Conservation (phyloP, 2,329 filamentous ascomycete species). For the Xylaria polymorpha region DNA sequence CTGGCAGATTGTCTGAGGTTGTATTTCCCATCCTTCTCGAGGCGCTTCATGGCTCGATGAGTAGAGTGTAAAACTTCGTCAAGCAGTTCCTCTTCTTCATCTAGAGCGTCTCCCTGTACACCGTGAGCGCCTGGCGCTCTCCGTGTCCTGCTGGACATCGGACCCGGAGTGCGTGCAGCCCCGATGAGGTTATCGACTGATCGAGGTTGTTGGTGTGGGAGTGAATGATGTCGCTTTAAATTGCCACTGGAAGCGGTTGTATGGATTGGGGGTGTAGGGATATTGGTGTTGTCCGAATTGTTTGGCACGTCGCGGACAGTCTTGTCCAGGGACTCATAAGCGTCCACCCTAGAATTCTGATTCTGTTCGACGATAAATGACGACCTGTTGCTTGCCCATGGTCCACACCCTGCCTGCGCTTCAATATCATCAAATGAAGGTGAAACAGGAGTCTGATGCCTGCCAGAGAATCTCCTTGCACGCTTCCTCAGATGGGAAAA, state of each 20-base stretch:
- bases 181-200: conserved; percentile 72
- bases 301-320: conserved; percentile 67
- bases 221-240: conserved; percentile 73
- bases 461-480: conserved; percentile 89
- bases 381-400: conserved; percentile 87
- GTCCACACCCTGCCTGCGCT: conserved; percentile 89
- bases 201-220: conserved; percentile 70
- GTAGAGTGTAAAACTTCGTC: conserved; percentile 88
- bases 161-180: conserved; percentile 65
- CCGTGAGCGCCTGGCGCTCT: conserved; percentile 80
- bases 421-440: conserved; percentile 88
- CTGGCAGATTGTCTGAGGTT: conserved; percentile 71
- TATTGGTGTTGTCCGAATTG: conserved; percentile 58
- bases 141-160: conserved; percentile 82
- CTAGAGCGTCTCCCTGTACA: conserved; percentile 89
- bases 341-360: conserved; percentile 63
- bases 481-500: conserved; percentile 95
- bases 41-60: conserved; percentile 76
- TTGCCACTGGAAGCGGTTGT: conserved; percentile 62
- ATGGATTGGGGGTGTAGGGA: conserved; percentile 66
- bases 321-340: conserved; percentile 71
- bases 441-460: conserved; percentile 84
- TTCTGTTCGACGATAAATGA: conserved; percentile 79
- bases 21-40: conserved; percentile 67
- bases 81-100: conserved; percentile 95